Evolutionary conservation across 352 stramenopile species (phyloP), one percentile per base, ranked within the genome.

Genomic region (Phytopythium helicoides): DNA sequence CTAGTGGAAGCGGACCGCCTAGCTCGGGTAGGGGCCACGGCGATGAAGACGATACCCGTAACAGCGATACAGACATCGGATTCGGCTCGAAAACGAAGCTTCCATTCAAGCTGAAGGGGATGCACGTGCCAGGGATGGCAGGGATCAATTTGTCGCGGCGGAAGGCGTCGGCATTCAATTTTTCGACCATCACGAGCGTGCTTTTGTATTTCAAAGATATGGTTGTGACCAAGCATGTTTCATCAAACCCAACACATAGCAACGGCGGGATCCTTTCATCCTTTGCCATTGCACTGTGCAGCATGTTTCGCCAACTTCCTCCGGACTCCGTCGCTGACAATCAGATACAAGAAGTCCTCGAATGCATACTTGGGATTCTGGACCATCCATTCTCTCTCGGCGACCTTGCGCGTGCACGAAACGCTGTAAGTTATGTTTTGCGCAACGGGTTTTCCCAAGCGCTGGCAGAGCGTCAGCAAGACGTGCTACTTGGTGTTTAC

Each of bases 181-280:
- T 95, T 35, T 85, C 83, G 3, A 89, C 73, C 33, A 79, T 95
- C 23, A 73, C 80, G 4, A 87, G 73, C 42, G 77, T 90, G 18
- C 64, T 95, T 19, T 38, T 82, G 14, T 92, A 89, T 50, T 79
- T 94, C 19, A 92, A 92, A 41, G 86, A 95, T 15, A 67, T 81
- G 36, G 45, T 95, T 18, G 62, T 60, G 22, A 75, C 59, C 55
- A 85, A 86, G 52, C 89, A 86, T 49, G 44, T 91, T 7, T 74
- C 70, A 0, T 71, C 46, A 23, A 80, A 73, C 39, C 71, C 72
- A 23, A 69, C 67, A 11, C 69, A 77, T n/a, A 73, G 61, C 45
- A 67, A 90, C 46, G 85, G 85, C 21, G 83, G 80, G 0, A 81
- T 89, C 40, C 64, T 94, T 11, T 73, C 81, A 3, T 78, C 84